Evolutionary conservation across 306 rosid species (phyloP).

Genomic region (Lathyrus tuberosus): DNA sequence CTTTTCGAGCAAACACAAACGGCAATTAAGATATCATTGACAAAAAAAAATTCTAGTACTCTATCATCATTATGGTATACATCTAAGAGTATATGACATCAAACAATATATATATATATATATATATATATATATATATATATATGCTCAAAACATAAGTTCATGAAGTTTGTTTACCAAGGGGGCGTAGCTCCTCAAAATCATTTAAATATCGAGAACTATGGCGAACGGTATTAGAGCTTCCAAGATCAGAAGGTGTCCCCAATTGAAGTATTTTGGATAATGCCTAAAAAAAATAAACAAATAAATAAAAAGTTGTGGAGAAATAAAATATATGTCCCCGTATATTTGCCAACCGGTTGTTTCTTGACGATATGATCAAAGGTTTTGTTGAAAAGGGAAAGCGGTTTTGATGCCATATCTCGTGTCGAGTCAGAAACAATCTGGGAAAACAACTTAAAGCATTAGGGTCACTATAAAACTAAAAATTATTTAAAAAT

Average conservation of each 20-base stretch:
- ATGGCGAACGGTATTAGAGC: constrained; percentile 55
- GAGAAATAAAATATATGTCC: constrained; percentile 25
- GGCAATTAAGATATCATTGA: constrained; percentile 15
- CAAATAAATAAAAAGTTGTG: constrained; percentile 17
- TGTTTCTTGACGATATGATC: constrained; percentile 61
- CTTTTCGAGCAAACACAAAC: constrained; percentile 28
- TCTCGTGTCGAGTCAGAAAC: constrained; percentile 76
- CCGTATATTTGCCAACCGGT: constrained; percentile 52
- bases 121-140: no score
- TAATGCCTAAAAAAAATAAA: constrained; percentile 61
- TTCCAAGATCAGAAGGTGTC: constrained; percentile 76
- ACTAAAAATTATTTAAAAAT: constrained; percentile 35
- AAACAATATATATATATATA: no score
- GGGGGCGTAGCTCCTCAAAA: constrained; percentile 89
- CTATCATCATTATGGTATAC: constrained; percentile 30
- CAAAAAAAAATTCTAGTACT: constrained; percentile 12
- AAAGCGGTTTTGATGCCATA: constrained; percentile 71
- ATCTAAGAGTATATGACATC: constrained; percentile 22
- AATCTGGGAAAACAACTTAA: constrained; percentile 55
- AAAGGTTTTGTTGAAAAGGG: constrained; percentile 65
- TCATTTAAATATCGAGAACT: constrained; percentile 92
- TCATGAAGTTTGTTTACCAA: constrained; percentile 61
- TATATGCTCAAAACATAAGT: constrained; percentile 16
- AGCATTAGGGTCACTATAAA: constrained; percentile 47
- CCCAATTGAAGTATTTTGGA: constrained; percentile 71